Evolutionary conservation across 202 grass and related monocot genomes (phyloP), one percentile per base, ranked within the genome.

Genomic region (Zizania palustris): DNA sequence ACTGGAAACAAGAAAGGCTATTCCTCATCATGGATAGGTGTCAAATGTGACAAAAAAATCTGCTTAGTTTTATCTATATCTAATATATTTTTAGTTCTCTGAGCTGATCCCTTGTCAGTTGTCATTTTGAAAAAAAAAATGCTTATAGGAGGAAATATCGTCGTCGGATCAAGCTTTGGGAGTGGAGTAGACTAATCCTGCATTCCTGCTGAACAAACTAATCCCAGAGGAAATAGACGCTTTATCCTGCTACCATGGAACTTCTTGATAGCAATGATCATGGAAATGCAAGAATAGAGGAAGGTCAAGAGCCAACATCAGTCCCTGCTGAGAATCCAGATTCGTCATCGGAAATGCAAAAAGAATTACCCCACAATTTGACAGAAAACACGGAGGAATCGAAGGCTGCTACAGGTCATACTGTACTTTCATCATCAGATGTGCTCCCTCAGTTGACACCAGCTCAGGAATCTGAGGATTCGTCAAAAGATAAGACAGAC

Each of bases 231-330:
- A 55, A 55, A 55, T 63, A 39, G 43, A 20, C 12, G 18, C 46
- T 20, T 37, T 81, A 55, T 20, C 44, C 63, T 44, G 36, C 57
- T 63, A 74, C 4, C 63, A 86, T 92, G 60, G 83, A 89, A 78
- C 13, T 51, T 56, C n/a, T 67, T 16, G 39, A 75, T 69, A 79
- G 65, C 57, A 73, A 37, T 57, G 75, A 63, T 36, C 72, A 61
- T 12, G 43, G 7, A 1, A 28, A 49, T 38, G 44, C 41, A 62
- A 45, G 35, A 62, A 8, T 33, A 60, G 65, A 72, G 4, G 38
- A 73, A 56, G 43, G 5, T 38, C 60, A 33, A 63, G 45, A 72
- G 42, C 33, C 7, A 10, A 14, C 58, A 36, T 21, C 72, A 84
- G 7, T 34, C 81, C 55, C 66, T 77, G 7, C 60, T 67, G 55